Conservation (phyloP, 1,284 basidiomycete species). For the Ganoderma resinaceum region DNA sequence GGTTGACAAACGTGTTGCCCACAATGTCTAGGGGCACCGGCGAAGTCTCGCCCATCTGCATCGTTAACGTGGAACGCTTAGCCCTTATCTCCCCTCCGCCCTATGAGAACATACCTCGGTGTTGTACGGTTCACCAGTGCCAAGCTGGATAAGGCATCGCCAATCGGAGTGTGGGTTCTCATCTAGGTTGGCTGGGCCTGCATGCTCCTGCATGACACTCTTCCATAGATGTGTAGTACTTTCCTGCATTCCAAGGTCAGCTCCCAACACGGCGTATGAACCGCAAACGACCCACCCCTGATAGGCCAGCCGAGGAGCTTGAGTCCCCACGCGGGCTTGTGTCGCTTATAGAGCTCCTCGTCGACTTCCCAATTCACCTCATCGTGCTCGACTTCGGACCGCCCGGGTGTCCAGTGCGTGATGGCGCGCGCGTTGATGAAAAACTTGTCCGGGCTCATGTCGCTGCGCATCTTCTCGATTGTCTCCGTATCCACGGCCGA, state of each 20-base stretch:
- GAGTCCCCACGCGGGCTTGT: constrained; percentile 17
- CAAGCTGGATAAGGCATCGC: constrained; percentile 24
- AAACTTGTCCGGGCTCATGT: constrained; percentile 15
- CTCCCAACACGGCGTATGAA: neutral
- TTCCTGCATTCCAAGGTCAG: neutral
- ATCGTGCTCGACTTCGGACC: constrained; percentile 9
- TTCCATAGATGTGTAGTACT: constrained; percentile 10
- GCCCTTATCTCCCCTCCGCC: constrained; percentile 10
- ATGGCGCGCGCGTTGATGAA: constrained; percentile 14
- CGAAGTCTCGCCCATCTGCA: neutral
- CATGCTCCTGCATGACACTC: constrained; percentile 7
- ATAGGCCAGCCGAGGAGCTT: constrained; percentile 23
- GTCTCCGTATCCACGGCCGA: neutral
- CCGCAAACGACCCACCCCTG: constrained; percentile 1
- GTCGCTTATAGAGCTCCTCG: constrained; percentile 8
- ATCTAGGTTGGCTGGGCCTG: neutral
- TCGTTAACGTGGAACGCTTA: neutral
- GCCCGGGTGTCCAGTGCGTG: constrained; percentile 13
- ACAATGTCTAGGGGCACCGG: constrained; percentile 5
- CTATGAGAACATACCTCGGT: constrained; percentile 1
- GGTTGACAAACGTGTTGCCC: constrained; percentile 21
- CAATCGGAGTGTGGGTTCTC: constrained; percentile 3
- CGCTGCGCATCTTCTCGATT: constrained; percentile 4
- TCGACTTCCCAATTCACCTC: neutral
- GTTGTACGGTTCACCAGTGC: constrained; percentile 7